These are phyloP conservation scores for Hanseniaspora clermontiae DNA, from an alignment of 805 yeast species.

Conservation along the genomic window DNA sequence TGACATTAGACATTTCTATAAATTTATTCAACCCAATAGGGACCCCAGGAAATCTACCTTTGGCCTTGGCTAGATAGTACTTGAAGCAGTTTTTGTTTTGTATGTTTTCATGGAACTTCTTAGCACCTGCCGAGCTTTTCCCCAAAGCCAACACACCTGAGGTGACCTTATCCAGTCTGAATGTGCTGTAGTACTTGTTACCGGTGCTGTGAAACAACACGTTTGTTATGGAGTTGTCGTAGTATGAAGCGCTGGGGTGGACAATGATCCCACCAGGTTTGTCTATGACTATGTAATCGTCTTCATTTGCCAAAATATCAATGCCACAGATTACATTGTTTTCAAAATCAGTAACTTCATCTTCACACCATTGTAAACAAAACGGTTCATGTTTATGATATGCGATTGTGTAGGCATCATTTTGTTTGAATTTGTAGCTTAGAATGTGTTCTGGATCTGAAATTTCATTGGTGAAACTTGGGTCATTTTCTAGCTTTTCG, in stretches of 20 bases:
- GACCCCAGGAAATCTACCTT: conserved; percentile 60
- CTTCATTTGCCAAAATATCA: conserved; percentile 58
- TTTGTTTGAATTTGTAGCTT: conserved; percentile 15
- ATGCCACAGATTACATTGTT: conserved; percentile 32
- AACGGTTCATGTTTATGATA: conserved; percentile 86
- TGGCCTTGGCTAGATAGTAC: conserved; percentile 73
- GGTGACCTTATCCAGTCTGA: conserved; percentile 78
- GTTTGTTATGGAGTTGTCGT: conserved; percentile 61
- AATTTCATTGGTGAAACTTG: conserved; percentile 16
- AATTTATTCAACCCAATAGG: background rate
- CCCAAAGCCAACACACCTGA: conserved; percentile 70
- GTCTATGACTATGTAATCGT: conserved; percentile 65
- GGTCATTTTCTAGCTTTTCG: background rate
- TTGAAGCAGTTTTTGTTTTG: conserved; percentile 58
- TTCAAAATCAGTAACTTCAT: conserved; percentile 7
- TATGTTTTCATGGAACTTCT: conserved; percentile 43
- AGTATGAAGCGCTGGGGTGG: conserved; percentile 81
- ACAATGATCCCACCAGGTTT: conserved; percentile 92
- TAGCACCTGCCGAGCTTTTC: conserved; percentile 36
- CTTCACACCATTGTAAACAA: conserved; percentile 34
- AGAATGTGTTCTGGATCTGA: conserved; percentile 2
- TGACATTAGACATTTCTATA: conserved; percentile 25
- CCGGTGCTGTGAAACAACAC: conserved; percentile 58
- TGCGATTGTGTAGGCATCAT: conserved; percentile 21
- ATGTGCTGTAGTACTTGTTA: conserved; percentile 60